Evolutionary conservation across 2,329 filamentous ascomycete genomes (phyloP).

Genomic region (Scortechinia acanthostroma): DNA sequence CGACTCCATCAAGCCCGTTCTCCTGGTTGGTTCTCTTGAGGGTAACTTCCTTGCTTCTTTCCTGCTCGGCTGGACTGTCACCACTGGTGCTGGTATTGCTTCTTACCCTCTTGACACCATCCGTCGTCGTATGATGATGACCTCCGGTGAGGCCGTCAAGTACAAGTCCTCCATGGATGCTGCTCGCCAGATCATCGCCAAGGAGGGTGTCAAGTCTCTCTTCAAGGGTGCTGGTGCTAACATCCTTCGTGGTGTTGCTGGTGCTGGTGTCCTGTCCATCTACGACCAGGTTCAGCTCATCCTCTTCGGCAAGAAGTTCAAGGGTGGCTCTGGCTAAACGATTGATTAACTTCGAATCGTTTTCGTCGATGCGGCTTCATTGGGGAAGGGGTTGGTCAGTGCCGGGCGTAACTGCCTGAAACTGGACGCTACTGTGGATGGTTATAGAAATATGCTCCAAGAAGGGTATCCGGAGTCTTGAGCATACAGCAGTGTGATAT

Average conservation of each 20-base stretch:
- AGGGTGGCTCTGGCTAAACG: no score
- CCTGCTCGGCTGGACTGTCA: slow-evolving; percentile 96
- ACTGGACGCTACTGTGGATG: slow-evolving; percentile 18
- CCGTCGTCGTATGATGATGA: slow-evolving; percentile 99
- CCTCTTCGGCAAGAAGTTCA: slow-evolving; percentile 99
- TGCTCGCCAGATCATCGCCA: slow-evolving; percentile 90
- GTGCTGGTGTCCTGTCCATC: slow-evolving; percentile 99
- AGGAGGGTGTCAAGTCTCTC: slow-evolving; percentile 96
- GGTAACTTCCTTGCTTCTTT: slow-evolving; percentile 99
- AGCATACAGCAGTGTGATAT: slow-evolving; percentile 30
- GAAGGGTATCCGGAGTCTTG: slow-evolving; percentile 23
- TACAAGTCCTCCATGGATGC: slow-evolving; percentile 96
- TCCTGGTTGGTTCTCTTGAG: slow-evolving; percentile 83
- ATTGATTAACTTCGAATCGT: slow-evolving; percentile 10
- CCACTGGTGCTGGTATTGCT: slow-evolving; percentile 99
- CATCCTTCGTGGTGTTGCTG: slow-evolving; percentile 99
- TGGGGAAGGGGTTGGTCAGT: slow-evolving; percentile 6
- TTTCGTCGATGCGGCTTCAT: slow-evolving; percentile 15
- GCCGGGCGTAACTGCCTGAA: slow-evolving; percentile 15
- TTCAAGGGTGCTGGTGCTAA: slow-evolving; percentile 99
- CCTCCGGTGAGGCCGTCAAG: slow-evolving; percentile 94
- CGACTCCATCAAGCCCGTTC: slow-evolving; percentile 99
- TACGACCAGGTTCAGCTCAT: slow-evolving; percentile 99
- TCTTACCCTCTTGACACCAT: slow-evolving; percentile 99
- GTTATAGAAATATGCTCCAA: slow-evolving; percentile 32